Conservation (phyloP, 1,284 basidiomycete genomes). For the Malassezia caprae region DNA sequence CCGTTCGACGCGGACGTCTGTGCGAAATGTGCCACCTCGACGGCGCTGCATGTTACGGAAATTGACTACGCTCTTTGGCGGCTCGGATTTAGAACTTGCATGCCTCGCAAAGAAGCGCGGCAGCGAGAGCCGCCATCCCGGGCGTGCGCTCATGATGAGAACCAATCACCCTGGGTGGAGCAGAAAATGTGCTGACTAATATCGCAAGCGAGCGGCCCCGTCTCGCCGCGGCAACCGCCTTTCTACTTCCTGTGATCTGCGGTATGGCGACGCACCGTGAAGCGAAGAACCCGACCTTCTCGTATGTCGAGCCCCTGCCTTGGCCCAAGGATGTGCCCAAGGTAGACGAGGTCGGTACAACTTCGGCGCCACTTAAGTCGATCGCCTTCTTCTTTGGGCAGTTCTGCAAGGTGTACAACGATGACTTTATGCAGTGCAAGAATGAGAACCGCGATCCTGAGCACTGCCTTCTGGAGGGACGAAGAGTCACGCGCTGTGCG, state of each 20-base stretch:
- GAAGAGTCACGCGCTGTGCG: conserved; percentile 90
- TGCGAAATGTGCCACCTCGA: conserved; percentile 8
- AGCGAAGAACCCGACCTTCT: conserved; percentile 41
- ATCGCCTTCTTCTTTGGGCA: conserved; percentile 95
- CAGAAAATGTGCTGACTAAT: conserved; percentile 11
- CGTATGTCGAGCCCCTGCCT: conserved; percentile 44
- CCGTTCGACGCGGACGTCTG: conserved; percentile 9
- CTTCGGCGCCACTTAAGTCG: conserved; percentile 88
- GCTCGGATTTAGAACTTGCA: background rate
- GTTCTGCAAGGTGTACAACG: conserved; percentile 91
- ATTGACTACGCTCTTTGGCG: conserved; percentile 12
- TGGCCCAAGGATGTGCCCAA: conserved; percentile 54
- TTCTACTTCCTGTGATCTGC: background rate
- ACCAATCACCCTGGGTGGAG: background rate
- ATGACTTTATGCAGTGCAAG: conserved; percentile 99
- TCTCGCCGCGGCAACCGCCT: background rate
- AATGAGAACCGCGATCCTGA: conserved; percentile 75
- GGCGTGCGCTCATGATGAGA: background rate
- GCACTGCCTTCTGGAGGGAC: conserved; percentile 89
- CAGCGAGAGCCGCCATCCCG: background rate
- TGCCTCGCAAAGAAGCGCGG: background rate
- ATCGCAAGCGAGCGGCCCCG: conserved; percentile 1
- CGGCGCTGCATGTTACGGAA: conserved; percentile 18
- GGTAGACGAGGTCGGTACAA: conserved; percentile 79
- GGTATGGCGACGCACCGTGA: conserved; percentile 46